phyloP scores from a whole-genome alignment of 2,329 filamentous ascomycete genomes.

The Apiospora rasikravindrae region DNA sequence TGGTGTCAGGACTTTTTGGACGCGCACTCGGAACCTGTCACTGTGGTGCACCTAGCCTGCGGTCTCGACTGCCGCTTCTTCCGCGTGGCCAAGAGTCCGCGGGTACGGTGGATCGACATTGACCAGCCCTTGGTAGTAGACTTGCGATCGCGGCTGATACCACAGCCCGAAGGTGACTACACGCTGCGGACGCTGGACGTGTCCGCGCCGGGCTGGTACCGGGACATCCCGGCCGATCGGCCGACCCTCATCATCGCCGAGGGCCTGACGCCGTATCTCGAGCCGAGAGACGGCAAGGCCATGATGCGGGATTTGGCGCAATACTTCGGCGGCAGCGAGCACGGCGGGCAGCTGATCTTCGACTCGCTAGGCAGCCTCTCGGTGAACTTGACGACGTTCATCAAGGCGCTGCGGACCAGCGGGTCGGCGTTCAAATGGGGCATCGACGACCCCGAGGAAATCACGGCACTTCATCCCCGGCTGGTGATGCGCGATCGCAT shows the following conservation, averaged over 20 bases:
- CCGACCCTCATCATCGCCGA: constrained; percentile 31
- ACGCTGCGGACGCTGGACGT: constrained; percentile 25
- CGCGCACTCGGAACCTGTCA: constrained; percentile 27
- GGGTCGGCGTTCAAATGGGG: constrained; percentile 20
- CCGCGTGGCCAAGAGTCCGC: constrained; percentile 22
- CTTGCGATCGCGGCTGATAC: constrained; percentile 29
- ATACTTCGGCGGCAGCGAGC: constrained; percentile 16
- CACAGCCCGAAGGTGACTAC: constrained; percentile 24
- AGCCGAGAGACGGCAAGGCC: constrained; percentile 27
- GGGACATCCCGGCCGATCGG: constrained; percentile 28
- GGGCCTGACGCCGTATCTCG: constrained; percentile 32
- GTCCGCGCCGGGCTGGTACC: constrained; percentile 29
- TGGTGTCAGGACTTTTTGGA: constrained; percentile 32
- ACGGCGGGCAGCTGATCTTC: constrained; percentile 15
- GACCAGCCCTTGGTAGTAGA: constrained; percentile 30
- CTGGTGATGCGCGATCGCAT: constrained; percentile 14
- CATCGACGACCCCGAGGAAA: constrained; percentile 18
- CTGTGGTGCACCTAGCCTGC: constrained; percentile 34
- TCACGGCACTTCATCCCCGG: constrained; percentile 13
- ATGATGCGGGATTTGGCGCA: constrained; percentile 20
- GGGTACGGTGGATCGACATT: constrained; percentile 33
- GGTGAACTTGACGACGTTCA: constrained; percentile 15
- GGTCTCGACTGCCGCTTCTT: constrained; percentile 31
- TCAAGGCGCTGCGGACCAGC: constrained; percentile 20
- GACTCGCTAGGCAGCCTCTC: constrained; percentile 21